A percentile compares a stretch with the other conserved stretches of the same genome.
These are phyloP conservation scores for Arthrobotrys pseudoclavata DNA, from an alignment of 2,329 filamentous ascomycete genomes.

Conservation along the genomic window DNA sequence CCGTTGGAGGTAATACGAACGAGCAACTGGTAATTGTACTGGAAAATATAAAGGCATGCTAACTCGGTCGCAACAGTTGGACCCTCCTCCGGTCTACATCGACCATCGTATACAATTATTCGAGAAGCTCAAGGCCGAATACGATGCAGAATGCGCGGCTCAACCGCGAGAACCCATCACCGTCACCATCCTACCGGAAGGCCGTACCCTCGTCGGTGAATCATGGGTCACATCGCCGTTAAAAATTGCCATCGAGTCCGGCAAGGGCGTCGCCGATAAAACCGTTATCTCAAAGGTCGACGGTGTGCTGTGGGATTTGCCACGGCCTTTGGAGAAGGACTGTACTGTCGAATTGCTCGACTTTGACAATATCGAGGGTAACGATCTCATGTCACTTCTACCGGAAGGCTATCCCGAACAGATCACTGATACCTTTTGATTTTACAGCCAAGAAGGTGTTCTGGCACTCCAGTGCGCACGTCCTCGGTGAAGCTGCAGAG, in stretches of 20 bases:
- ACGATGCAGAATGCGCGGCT: constrained; percentile 75
- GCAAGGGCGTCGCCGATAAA: constrained; percentile 85
- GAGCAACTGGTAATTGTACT: no score
- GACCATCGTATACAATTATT: constrained; percentile 87
- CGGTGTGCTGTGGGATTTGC: constrained; percentile 91
- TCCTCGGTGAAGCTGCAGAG: constrained; percentile 95
- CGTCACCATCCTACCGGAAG: constrained; percentile 53
- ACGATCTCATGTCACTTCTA: constrained; percentile 1
- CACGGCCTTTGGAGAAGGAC: constrained; percentile 87
- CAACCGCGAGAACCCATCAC: constrained; percentile 51
- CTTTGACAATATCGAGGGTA: constrained; percentile 74
- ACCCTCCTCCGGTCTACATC: constrained; percentile 79
- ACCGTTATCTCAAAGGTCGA: constrained; percentile 89
- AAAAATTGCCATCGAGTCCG: constrained; percentile 82
- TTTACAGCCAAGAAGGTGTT: constrained; percentile 88
- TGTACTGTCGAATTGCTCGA: constrained; percentile 86
- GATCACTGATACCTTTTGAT: constrained; percentile 62
- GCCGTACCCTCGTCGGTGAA: constrained; percentile 48
- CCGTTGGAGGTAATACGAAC: constrained; percentile 69
- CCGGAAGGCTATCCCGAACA: neutral
- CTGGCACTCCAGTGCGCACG: constrained; percentile 96
- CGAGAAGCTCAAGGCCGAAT: constrained; percentile 86
- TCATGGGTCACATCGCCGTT: constrained; percentile 91
- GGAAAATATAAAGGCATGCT: neutral
- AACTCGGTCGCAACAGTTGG: constrained; percentile 64